Conservation (phyloP, 2,329 filamentous ascomycete species). For the Apiospora malaysiana region DNA sequence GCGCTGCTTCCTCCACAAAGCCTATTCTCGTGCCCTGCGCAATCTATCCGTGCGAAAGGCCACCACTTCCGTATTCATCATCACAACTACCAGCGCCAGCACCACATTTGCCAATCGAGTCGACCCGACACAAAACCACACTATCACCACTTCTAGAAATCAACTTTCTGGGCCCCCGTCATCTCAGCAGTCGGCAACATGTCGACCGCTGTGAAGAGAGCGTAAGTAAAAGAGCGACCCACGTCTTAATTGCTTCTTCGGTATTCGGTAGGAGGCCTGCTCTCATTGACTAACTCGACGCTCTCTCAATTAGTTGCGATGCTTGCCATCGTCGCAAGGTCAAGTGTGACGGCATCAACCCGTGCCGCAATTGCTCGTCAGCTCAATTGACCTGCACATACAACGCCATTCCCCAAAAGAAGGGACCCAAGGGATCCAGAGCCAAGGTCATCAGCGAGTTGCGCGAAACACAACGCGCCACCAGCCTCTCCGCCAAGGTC, state of each 20-base stretch:
- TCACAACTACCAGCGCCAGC: neutral
- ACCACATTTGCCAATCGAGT: neutral
- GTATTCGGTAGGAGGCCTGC: neutral
- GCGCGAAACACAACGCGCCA: constrained; percentile 71
- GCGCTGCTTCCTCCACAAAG: constrained; percentile 23
- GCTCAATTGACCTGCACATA: constrained; percentile 74
- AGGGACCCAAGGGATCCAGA: constrained; percentile 75
- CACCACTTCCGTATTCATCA: neutral
- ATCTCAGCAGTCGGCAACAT: constrained; percentile 29
- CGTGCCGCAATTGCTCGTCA: constrained; percentile 73
- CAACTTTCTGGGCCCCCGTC: constrained; percentile 7
- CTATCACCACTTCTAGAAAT: neutral
- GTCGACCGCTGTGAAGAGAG: constrained; percentile 47
- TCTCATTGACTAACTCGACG: neutral
- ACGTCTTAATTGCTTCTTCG: neutral
- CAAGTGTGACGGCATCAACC: constrained; percentile 74
- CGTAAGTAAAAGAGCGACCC: constrained; percentile 9
- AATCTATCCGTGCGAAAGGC: constrained; percentile 9
- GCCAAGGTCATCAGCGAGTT: constrained; percentile 79
- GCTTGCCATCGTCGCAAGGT: constrained; percentile 78
- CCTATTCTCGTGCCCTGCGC: constrained; percentile 17
- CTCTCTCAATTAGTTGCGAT: constrained; percentile 63
- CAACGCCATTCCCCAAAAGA: constrained; percentile 77
- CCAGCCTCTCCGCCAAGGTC: constrained; percentile 66
- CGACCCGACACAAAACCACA: neutral